phyloP scores from a whole-genome alignment of 805 yeast genomes.

The Torulaspora gathmanii region DNA sequence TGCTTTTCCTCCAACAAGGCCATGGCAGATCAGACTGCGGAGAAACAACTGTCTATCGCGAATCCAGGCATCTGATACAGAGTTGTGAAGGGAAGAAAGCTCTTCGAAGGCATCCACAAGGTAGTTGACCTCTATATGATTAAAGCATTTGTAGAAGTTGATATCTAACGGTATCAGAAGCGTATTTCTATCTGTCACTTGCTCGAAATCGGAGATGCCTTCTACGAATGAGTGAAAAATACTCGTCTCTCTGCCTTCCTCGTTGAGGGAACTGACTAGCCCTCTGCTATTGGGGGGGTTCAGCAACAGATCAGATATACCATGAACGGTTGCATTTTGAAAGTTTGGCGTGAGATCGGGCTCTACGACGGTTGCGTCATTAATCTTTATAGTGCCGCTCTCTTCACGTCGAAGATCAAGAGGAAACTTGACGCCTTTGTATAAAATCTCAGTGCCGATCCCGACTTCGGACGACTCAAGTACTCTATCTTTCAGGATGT shows the following conservation, averaged over 20 bases:
- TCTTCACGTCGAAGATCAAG: constrained; percentile 17
- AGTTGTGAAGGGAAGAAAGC: constrained; percentile 9
- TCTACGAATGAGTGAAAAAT: constrained; percentile 7
- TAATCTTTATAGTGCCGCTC: constrained; percentile 29
- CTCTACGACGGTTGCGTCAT: constrained; percentile 44
- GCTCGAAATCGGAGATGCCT: constrained; percentile 6
- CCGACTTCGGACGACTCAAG: constrained; percentile 27
- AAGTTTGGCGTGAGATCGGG: constrained; percentile 54
- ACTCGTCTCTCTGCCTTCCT: constrained; percentile 4
- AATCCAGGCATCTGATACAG: constrained; percentile 18
- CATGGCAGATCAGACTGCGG: constrained; percentile 38
- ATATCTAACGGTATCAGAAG: constrained; percentile 45
- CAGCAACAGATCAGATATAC: constrained; percentile 46
- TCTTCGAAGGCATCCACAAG: constrained; percentile 27
- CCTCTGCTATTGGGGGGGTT: constrained; percentile 37
- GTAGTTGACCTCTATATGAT: constrained; percentile 45
- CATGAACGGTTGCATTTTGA: constrained; percentile 64
- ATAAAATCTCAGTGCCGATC: constrained; percentile 18
- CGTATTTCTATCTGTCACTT: constrained; percentile 37
- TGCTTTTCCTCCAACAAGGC: constrained; percentile 44
- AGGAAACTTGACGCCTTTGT: constrained; percentile 20
- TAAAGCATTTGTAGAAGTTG: constrained; percentile 31
- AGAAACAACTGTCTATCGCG: constrained; percentile 18
- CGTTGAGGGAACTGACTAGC: constrained; percentile 26
- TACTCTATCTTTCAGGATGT: constrained; percentile 36